Evolutionary conservation across 805 yeast genomes (phyloP), one percentile per base, ranked within the genome.

Genomic region (Starmerella vitae): DNA sequence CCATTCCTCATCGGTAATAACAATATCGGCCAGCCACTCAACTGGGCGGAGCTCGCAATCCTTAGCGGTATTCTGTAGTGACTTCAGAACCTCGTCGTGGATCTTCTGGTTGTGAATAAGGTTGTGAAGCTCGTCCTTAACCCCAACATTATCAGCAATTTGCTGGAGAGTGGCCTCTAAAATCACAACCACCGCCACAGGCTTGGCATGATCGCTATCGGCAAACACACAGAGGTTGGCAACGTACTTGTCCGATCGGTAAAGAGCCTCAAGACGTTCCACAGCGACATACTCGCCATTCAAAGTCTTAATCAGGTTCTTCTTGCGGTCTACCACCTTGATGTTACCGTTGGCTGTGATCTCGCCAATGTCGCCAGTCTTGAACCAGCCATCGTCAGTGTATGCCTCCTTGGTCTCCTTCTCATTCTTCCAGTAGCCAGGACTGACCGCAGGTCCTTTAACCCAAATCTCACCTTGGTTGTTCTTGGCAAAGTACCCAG

Each of bases 241-340:
- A 27, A 88, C 91, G 47, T 68, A 67, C 32, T 72, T 63, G 61
- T 79, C 79, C 22, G 95, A 78, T 63, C 96, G 74, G 67, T 91
- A 91, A 36, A 81, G 68, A 9, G 94, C 71, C 65, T 91, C 98
- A 49, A 91, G 67, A 63, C 86, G 86, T 64, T 91, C 98, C 54
- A 91, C 70, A 3, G 98, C 98, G 60, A 91, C 83, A 63, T 91
- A 91, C 66, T 91, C 98, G 64, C 98, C 98, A 59, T 91, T 88
- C 54, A 73, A 69, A 15, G 98, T 91, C 71, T 91, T 91, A 52
- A 91, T 93, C 62, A 91, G 70, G 61, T 91, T 91, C 76, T 91
- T 91, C 68, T 75, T 82, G 59, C 98, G 80, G 65, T 91, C 98
- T 59, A 91, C 81, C 45, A 91, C 67, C 57, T 71, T 74, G 56